Percentiles rank a stretch among this genome's conserved stretches.
phyloP scores from a whole-genome alignment of 2,329 filamentous ascomycete genomes.

The Fusarium sp. region DNA sequence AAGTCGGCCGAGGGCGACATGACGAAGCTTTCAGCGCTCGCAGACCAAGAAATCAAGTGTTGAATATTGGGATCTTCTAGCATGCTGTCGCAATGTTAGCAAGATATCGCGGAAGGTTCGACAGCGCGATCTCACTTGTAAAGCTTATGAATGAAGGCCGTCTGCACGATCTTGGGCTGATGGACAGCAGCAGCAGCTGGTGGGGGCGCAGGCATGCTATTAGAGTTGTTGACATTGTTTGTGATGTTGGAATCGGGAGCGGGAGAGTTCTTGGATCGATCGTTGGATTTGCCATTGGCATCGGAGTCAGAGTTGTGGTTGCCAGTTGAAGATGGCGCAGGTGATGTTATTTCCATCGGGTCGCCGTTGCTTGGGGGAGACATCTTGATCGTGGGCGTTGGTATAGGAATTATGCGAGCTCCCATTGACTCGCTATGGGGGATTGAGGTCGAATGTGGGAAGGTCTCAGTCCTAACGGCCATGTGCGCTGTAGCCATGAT shows the following conservation, averaged over 20 bases:
- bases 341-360: slow-evolving; percentile 71
- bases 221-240: slow-evolving; percentile 43
- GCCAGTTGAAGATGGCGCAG: slow-evolving; percentile 57
- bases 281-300: slow-evolving; percentile 50
- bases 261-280: slow-evolving; percentile 52
- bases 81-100: slow-evolving; percentile 74
- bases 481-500: slow-evolving; percentile 58
- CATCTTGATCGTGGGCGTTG: slow-evolving; percentile 67
- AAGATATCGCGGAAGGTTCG: background rate
- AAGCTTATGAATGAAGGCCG: slow-evolving; percentile 98
- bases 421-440: slow-evolving; percentile 59
- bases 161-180: slow-evolving; percentile 97
- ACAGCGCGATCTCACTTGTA: slow-evolving; percentile 78
- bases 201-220: slow-evolving; percentile 62
- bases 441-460: slow-evolving; percentile 56
- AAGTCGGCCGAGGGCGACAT: slow-evolving; percentile 99
- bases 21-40: slow-evolving; percentile 94
- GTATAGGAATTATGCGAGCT: slow-evolving; percentile 67
- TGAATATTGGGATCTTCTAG: slow-evolving; percentile 93
- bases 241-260: slow-evolving; percentile 52
- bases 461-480: slow-evolving; percentile 64
- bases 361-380: slow-evolving; percentile 68
- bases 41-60: slow-evolving; percentile 96
- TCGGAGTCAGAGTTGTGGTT: slow-evolving; percentile 58
- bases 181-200: slow-evolving; percentile 78